Percentiles rank a stretch among this genome's conserved stretches.
Evolutionary conservation across 805 yeast genomes (phyloP).

Genomic region (Metschnikowia kofuensis): DNA sequence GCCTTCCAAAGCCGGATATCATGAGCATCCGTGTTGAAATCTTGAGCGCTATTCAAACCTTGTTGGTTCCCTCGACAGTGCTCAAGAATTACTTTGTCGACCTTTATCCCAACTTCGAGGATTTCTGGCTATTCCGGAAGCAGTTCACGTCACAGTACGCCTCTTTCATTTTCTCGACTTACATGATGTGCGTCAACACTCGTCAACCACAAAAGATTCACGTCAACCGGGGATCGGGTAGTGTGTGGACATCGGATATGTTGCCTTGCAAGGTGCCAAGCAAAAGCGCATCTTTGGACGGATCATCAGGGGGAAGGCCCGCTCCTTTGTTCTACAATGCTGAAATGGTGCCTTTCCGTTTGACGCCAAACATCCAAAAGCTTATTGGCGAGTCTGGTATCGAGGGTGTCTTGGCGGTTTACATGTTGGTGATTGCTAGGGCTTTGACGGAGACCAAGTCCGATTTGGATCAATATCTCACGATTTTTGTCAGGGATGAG

Average conservation of each 20-base stretch:
- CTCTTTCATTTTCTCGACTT: conserved; percentile 85
- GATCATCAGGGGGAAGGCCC: conserved; percentile 48
- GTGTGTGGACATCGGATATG: conserved; percentile 94
- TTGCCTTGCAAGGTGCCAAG: conserved; percentile 80
- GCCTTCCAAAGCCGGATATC: conserved; percentile 89
- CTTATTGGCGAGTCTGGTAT: conserved; percentile 91
- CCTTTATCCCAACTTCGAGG: conserved; percentile 76
- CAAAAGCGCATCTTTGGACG: conserved; percentile 45
- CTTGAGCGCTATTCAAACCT: conserved; percentile 81
- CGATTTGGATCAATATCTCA: conserved; percentile 85
- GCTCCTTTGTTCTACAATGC: conserved; percentile 86
- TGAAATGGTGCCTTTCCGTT: conserved; percentile 92
- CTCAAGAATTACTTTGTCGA: conserved; percentile 73
- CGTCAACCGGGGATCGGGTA: conserved; percentile 77
- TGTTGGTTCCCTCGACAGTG: conserved; percentile 81
- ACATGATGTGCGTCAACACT: conserved; percentile 88
- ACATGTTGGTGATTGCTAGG: conserved; percentile 79
- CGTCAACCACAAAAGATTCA: conserved; percentile 93
- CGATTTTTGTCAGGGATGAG: conserved; percentile 95
- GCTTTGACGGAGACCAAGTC: conserved; percentile 89
- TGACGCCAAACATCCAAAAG: conserved; percentile 93
- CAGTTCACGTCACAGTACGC: conserved; percentile 96
- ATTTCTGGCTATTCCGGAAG: conserved; percentile 95
- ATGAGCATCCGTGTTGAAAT: conserved; percentile 89
- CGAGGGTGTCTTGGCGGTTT: conserved; percentile 87